Conservation (phyloP, 495 filamentous ascomycete species). For the Hyaloscypha variabilis region DNA sequence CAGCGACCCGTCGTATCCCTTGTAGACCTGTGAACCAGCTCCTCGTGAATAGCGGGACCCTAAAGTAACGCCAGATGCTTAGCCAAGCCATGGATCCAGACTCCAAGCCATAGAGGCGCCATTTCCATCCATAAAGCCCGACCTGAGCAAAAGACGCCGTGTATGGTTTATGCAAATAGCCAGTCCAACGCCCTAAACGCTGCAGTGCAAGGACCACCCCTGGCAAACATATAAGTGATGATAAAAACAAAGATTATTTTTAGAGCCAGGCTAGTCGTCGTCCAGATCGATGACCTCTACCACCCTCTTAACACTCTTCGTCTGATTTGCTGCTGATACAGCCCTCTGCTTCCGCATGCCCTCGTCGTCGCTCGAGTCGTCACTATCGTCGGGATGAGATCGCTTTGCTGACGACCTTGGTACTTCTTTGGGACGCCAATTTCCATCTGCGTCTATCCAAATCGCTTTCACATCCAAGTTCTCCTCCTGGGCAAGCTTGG, state of each 20-base stretch:
- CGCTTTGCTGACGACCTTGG: conserved; percentile 15
- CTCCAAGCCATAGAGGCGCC: background rate
- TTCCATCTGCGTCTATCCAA: conserved; percentile 57
- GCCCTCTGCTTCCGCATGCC: conserved; percentile 9
- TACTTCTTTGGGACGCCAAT: conserved; percentile 49
- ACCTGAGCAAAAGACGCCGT: background rate
- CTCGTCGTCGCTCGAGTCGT: conserved; percentile 25
- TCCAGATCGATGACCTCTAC: conserved; percentile 30
- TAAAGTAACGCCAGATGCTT: conserved; percentile 3
- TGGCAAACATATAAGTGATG: background rate
- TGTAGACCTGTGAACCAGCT: background rate
- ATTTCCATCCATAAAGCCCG: background rate
- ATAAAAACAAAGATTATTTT: background rate
- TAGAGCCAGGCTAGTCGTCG: conserved; percentile 13
- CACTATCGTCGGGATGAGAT: conserved; percentile 20
- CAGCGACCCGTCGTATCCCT: background rate
- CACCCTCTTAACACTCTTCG: conserved; percentile 7
- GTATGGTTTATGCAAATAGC: conserved; percentile 8
- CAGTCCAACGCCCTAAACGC: background rate
- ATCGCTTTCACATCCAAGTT: conserved; percentile 58
- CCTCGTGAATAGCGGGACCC: background rate
- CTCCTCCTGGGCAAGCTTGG: conserved; percentile 44
- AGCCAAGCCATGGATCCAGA: conserved; percentile 10
- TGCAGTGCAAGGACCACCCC: background rate
- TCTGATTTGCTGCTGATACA: background rate